Evolutionary conservation across 208 protist species (phyloP).

Genomic region (Entamoeba moshkovskii): DNA sequence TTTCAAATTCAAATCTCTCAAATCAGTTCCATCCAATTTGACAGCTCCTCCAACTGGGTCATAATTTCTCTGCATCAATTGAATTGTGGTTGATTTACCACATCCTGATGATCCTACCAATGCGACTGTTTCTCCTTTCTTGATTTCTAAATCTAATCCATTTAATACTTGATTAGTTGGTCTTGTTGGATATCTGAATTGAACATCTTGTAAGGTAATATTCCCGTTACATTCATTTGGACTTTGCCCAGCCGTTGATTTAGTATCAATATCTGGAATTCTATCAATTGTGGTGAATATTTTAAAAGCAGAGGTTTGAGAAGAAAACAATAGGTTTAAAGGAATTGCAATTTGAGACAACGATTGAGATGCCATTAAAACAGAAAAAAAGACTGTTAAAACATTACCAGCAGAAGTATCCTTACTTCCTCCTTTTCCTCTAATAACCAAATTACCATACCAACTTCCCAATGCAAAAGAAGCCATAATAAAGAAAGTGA

Average conservation of each 20-base stretch:
- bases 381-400: not conserved
- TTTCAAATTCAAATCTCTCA: slow-evolving; percentile 52
- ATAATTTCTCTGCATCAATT: slow-evolving; percentile 78
- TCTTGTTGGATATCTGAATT: not conserved
- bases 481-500: not conserved
- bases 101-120: slow-evolving; percentile 73
- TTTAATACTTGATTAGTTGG: not conserved
- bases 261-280: not conserved
- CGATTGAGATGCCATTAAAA: not conserved
- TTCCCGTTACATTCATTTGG: not conserved
- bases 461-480: not conserved
- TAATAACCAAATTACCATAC: not conserved
- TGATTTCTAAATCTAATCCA: not conserved
- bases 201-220: not conserved
- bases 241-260: not conserved
- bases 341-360: not conserved
- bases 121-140: slow-evolving; percentile 56
- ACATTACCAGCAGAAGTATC: not conserved
- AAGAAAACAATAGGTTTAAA: not conserved
- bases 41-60: slow-evolving; percentile 62
- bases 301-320: not conserved
- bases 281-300: not conserved
- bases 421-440: not conserved
- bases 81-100: slow-evolving; percentile 68
- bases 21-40: slow-evolving; percentile 68